Evolutionary conservation across 2,329 filamentous ascomycete species (phyloP), one percentile per base, ranked within the genome.

Genomic region (Pseudopyricularia javanii): DNA sequence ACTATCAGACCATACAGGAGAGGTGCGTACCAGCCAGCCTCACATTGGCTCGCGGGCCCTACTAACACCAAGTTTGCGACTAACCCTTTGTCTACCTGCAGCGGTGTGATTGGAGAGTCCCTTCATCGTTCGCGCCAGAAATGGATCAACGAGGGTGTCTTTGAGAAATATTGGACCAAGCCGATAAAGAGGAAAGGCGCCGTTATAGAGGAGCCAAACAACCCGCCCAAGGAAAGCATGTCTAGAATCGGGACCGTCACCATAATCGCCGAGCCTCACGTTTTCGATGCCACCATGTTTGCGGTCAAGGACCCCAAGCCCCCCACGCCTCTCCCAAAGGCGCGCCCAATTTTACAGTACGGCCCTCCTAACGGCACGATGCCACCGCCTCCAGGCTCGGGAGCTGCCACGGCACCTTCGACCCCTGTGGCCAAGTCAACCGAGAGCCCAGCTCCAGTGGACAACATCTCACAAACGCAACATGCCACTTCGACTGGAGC

Each of bases 161-260:
- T 90, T 59, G 83, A 88, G 59, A 85, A 82, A 61, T 89, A 86
- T 65, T 90, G 85, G 85, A 78, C 82, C 8, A 89, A 89, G 62
- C 84, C 85, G 3, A 72, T 72, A 43, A 86, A 85, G 67, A 78
- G 79, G 56, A 87, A 85, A 64, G 81, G 83, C 45, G 76, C 79
- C 3, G 66, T 81, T 24, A 75, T 77, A 53, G 82, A 84, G 59
- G 79, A 83, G 51, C 72, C 77, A 6, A 80, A 82, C 59, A 86
- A 87, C 60, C 83, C 83, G 2, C 69, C 82, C 56, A 82, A 86
- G 66, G 79, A 88, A 47, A 82, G 76, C 56, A 88, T 89, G 82
- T 73, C 76, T 57, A 86, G 83, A 65, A 76, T 88, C 22, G 88
- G 88, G 59, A 79, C 78, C 59, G 82, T 87, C 56, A 82, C 82